Evolutionary conservation across 2,329 filamentous ascomycete species (phyloP).

Genomic region (Botrytis hyacinthi): DNA sequence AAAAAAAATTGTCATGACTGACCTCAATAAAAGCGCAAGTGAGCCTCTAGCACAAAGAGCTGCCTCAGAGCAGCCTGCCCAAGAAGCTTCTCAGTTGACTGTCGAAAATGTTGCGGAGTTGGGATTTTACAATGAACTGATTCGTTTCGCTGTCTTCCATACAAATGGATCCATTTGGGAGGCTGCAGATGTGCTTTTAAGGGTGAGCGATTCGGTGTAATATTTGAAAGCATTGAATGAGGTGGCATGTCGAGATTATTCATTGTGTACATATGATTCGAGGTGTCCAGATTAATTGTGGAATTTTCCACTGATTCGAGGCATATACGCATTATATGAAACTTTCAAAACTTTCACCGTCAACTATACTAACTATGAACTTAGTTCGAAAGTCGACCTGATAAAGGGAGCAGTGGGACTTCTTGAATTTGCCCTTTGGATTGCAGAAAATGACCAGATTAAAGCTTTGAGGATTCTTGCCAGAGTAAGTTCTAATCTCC

Average conservation of each 20-base stretch:
- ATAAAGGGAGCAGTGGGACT: background rate
- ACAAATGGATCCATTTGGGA: background rate
- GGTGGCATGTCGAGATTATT: background rate
- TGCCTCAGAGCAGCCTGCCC: background rate
- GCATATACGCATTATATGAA: background rate
- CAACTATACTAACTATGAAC: background rate
- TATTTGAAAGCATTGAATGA: background rate
- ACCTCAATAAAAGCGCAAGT: background rate
- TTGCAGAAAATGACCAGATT: background rate
- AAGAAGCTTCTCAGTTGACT: background rate
- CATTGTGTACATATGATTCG: background rate
- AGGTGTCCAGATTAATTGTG: background rate
- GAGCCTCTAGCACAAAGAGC: background rate
- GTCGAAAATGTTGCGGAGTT: background rate
- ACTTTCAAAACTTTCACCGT: background rate
- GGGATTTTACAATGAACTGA: background rate
- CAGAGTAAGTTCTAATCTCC: background rate
- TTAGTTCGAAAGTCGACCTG: background rate
- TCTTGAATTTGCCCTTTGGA: background rate
- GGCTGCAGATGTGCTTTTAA: background rate
- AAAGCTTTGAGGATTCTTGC: slow-evolving; percentile 1
- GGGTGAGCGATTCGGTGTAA: background rate
- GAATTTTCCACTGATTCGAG: background rate
- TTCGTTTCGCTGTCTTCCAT: background rate
- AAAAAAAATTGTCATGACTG: background rate